These are phyloP conservation scores for Penicillium psychrofluorescens DNA, from an alignment of 495 filamentous ascomycete genomes.

Conservation along the genomic window DNA sequence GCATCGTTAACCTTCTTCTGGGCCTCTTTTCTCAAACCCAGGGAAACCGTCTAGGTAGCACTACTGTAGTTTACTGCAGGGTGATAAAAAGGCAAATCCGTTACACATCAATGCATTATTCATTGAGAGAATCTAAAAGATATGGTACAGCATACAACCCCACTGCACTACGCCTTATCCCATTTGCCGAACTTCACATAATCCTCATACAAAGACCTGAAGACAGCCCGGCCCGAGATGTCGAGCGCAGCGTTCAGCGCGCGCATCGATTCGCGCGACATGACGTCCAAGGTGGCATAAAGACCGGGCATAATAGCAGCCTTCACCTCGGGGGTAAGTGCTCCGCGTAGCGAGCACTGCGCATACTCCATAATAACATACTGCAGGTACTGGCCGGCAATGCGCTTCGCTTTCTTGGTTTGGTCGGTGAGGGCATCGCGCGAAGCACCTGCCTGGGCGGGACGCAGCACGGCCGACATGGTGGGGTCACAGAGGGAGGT, in stretches of 20 bases:
- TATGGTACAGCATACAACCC: constrained; percentile 14
- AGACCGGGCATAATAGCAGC: constrained; percentile 64
- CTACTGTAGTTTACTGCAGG: too few species aligned
- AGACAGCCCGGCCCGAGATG: constrained; percentile 57
- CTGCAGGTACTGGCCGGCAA: constrained; percentile 68
- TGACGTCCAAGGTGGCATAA: constrained; percentile 63
- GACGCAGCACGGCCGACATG: constrained; percentile 57
- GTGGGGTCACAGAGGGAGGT: constrained; percentile 74
- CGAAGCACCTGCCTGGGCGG: constrained; percentile 22
- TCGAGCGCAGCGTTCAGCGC: constrained; percentile 65
- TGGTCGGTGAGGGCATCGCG: constrained; percentile 58
- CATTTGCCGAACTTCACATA: constrained; percentile 65
- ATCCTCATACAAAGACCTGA: constrained; percentile 64
- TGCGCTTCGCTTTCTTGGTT: constrained; percentile 66
- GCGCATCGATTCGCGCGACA: constrained; percentile 55
- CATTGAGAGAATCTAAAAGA: constrained; percentile 3
- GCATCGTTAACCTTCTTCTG: too few species aligned
- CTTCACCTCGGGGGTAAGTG: constrained; percentile 52
- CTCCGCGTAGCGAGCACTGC: constrained; percentile 51
- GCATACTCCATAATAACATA: constrained; percentile 67
- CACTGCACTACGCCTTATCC: constrained; percentile 41
- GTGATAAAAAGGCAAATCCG: too few species aligned
- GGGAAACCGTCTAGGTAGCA: too few species aligned
- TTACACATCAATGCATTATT: constrained; percentile 13
- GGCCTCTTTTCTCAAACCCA: too few species aligned